Evolutionary conservation across 345 rosid genomes (phyloP).

Genomic region (Heritiera fomes): DNA sequence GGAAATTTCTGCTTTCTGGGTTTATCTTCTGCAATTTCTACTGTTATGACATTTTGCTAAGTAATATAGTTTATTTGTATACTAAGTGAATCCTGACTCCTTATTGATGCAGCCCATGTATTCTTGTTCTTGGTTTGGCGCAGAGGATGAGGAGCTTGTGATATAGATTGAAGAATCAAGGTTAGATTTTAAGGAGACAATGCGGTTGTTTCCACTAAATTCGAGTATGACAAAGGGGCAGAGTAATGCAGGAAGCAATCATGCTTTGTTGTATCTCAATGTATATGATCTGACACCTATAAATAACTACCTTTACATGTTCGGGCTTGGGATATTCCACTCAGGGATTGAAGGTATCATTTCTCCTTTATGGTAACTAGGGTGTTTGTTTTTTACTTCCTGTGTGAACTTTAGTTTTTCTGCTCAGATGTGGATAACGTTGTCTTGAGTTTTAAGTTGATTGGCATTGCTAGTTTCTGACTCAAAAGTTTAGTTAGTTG

Average conservation of each 20-base stretch:
- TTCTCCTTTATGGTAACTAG: conserved; percentile 3
- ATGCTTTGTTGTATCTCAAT: conserved; percentile 63
- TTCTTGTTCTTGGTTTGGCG: conserved; percentile 13
- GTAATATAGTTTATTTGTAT: not conserved
- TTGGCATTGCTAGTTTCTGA: not conserved
- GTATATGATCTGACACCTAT: conserved; percentile 95
- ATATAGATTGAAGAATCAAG: conserved; percentile 26
- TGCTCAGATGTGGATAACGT: not conserved
- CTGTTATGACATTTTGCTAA: conserved; percentile 1
- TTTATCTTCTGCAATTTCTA: not conserved
- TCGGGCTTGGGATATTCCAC: conserved; percentile 94
- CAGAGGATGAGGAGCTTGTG: conserved; percentile 35
- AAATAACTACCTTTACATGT: conserved; percentile 87
- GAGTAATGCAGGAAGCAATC: conserved; percentile 35
- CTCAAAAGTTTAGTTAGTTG: not conserved
- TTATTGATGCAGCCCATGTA: not conserved
- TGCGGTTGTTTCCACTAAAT: conserved; percentile 77
- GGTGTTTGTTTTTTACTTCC: not conserved
- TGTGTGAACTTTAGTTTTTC: not conserved
- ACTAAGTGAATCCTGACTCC: not conserved
- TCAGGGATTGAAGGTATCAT: conserved; percentile 85
- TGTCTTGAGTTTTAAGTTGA: not conserved
- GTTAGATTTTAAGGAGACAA: conserved; percentile 31
- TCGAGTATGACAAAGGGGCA: conserved; percentile 53
- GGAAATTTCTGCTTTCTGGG: not conserved